Percentiles rank a stretch among this genome's conserved stretches.
Conservation (phyloP, 1,139 yeast genomes). For the Diutina rugosa region DNA sequence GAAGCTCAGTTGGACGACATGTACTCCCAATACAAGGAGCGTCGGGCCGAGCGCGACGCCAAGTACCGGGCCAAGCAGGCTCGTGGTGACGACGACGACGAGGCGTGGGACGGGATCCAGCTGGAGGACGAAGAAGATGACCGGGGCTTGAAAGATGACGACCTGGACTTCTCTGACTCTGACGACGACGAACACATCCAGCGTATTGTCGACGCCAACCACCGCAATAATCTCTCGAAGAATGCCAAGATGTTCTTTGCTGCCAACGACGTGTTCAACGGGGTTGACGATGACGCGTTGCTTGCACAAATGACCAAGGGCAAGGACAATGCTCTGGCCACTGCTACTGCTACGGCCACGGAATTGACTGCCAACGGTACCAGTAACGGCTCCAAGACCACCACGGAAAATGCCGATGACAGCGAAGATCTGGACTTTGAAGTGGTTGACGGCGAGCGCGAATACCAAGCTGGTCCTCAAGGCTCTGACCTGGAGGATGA, state of each 20-base stretch:
- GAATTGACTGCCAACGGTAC: conserved; percentile 5
- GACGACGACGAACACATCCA: conserved; percentile 71
- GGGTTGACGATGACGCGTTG: conserved; percentile 33
- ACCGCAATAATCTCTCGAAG: conserved; percentile 30
- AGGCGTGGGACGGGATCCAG: conserved; percentile 78
- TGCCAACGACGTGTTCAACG: conserved; percentile 60
- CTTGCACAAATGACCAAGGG: not conserved
- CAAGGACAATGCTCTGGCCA: conserved; percentile 3
- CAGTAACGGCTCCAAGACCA: conserved; percentile 2
- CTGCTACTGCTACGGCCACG: conserved; percentile 5
- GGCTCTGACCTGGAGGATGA: conserved; percentile 36
- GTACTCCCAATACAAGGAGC: conserved; percentile 65
- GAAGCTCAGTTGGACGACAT: conserved; percentile 74
- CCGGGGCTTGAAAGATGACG: conserved; percentile 23
- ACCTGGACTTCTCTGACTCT: conserved; percentile 29
- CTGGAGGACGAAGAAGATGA: conserved; percentile 25
- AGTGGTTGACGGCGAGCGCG: conserved; percentile 9
- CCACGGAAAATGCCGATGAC: conserved; percentile 9
- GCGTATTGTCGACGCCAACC: conserved; percentile 10
- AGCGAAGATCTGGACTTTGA: conserved; percentile 9
- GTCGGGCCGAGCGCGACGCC: conserved; percentile 69
- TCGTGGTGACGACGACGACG: conserved; percentile 71
- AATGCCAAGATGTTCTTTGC: conserved; percentile 71
- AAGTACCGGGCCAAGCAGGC: conserved; percentile 68
- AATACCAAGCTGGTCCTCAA: conserved; percentile 7